Percentiles rank a stretch among this genome's conserved stretches.
phyloP scores from a whole-genome alignment of 1,284 basidiomycete genomes.

The Leccinum huronense region DNA sequence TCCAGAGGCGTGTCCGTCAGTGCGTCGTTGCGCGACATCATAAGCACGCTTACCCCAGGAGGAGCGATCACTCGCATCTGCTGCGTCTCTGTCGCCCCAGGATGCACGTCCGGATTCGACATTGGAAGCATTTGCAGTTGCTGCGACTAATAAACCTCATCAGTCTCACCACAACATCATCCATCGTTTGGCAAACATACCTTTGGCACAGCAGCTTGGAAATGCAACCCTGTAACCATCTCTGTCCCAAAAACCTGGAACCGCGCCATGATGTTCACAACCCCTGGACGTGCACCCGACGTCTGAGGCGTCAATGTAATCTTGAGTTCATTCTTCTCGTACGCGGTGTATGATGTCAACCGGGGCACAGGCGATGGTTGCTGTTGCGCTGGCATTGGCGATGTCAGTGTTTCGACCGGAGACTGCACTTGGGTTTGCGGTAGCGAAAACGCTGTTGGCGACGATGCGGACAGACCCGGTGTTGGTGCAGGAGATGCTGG shows the following conservation, averaged over 20 bases:
- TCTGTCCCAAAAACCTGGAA: slow-evolving; percentile 71
- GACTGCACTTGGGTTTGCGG: slow-evolving; percentile 38
- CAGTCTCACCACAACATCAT: background rate
- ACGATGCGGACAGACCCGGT: slow-evolving; percentile 22
- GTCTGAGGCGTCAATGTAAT: slow-evolving; percentile 89
- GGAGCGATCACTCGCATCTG: slow-evolving; percentile 92
- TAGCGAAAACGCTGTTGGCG: slow-evolving; percentile 35
- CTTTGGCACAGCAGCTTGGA: slow-evolving; percentile 98
- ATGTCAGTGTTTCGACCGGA: slow-evolving; percentile 31
- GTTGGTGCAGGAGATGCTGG: slow-evolving; percentile 38
- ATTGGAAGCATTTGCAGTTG: slow-evolving; percentile 98
- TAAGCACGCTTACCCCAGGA: slow-evolving; percentile 66
- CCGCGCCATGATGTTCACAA: slow-evolving; percentile 87
- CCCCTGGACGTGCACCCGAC: slow-evolving; percentile 73
- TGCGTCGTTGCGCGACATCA: background rate
- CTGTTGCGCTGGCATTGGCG: slow-evolving; percentile 35
- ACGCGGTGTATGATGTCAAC: slow-evolving; percentile 79
- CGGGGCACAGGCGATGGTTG: slow-evolving; percentile 47
- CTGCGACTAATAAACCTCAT: slow-evolving; percentile 70
- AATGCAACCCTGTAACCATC: slow-evolving; percentile 68
- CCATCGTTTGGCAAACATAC: slow-evolving; percentile 41
- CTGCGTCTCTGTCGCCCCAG: slow-evolving; percentile 87
- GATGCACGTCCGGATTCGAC: slow-evolving; percentile 78
- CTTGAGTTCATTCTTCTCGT: slow-evolving; percentile 87
- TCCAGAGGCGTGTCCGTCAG: slow-evolving; percentile 9